phyloP scores from a whole-genome alignment of 2,329 filamentous ascomycete species.

The Cyclaneusma minus region DNA sequence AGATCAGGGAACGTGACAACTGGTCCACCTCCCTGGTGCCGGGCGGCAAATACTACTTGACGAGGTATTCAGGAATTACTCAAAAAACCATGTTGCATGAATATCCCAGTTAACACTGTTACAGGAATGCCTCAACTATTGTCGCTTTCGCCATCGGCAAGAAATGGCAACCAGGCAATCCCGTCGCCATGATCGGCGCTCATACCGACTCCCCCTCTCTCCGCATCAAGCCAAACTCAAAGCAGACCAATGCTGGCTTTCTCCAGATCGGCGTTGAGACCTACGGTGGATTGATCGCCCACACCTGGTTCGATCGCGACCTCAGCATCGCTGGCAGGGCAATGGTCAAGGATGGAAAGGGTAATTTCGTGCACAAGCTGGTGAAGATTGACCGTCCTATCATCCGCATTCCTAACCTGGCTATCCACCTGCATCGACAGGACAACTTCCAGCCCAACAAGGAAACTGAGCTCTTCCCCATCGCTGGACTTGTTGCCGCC shows the following conservation, averaged over 20 bases:
- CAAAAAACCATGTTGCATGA: too few species aligned
- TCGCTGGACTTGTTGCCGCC: conserved; percentile 71
- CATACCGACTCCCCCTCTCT: conserved; percentile 92
- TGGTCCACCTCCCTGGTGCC: conserved; percentile 70
- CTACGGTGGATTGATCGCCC: conserved; percentile 94
- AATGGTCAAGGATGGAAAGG: conserved; percentile 60
- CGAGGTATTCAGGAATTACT: too few species aligned
- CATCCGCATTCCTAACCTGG: conserved; percentile 80
- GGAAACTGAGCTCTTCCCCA: conserved; percentile 89
- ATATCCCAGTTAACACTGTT: too few species aligned
- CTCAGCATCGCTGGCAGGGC: conserved; percentile 79
- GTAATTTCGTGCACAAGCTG: conserved; percentile 66
- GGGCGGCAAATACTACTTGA: conserved; percentile 92
- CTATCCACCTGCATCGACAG: conserved; percentile 82
- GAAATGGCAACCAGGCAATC: conserved; percentile 83
- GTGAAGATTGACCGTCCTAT: conserved; percentile 86
- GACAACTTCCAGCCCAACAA: conserved; percentile 89
- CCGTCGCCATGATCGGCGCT: conserved; percentile 83
- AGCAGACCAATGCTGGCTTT: conserved; percentile 74
- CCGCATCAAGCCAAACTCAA: conserved; percentile 86
- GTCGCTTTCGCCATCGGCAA: conserved; percentile 83
- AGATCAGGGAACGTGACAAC: conserved; percentile 79
- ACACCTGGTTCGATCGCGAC: conserved; percentile 96
- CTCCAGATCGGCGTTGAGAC: conserved; percentile 92
- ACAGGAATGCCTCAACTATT: conserved; percentile 83